Conservation (phyloP, 331 rosid species). For the Quercus lobata region DNA sequence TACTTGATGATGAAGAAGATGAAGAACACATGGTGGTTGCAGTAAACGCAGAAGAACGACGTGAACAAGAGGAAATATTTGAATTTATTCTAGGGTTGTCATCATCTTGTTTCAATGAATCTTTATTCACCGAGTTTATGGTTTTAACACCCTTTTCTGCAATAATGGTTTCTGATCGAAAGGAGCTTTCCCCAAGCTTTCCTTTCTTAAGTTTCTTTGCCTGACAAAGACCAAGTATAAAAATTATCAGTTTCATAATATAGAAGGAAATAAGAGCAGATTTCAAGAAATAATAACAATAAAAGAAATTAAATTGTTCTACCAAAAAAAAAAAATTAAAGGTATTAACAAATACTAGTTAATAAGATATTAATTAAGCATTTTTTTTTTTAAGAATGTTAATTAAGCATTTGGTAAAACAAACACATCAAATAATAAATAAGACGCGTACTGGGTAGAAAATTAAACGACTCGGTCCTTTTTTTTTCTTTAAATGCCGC, state of each 20-base stretch:
- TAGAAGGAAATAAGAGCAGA: neutral
- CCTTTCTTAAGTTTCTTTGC: neutral
- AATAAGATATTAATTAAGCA: neutral
- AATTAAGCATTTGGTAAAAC: neutral
- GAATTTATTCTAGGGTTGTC: neutral
- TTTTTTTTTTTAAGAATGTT: neutral
- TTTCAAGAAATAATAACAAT: neutral
- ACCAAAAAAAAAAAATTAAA: neutral
- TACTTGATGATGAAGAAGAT: neutral
- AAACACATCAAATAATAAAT: neutral
- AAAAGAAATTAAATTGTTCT: neutral
- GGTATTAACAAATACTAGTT: neutral
- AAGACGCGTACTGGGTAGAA: neutral
- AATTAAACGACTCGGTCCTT: neutral
- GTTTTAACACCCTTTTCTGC: no score
- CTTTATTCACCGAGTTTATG: neutral
- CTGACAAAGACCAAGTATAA: neutral
- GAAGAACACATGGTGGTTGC: slow-evolving; percentile 10
- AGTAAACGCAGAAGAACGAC: slow-evolving; percentile 17
- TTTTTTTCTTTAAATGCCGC: no score
- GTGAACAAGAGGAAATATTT: neutral
- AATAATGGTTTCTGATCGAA: neutral
- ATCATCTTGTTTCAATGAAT: neutral
- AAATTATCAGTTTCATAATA: neutral
- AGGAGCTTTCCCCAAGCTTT: neutral